Conservation (phyloP, 345 rosid species). For the Populus euphratica region DNA sequence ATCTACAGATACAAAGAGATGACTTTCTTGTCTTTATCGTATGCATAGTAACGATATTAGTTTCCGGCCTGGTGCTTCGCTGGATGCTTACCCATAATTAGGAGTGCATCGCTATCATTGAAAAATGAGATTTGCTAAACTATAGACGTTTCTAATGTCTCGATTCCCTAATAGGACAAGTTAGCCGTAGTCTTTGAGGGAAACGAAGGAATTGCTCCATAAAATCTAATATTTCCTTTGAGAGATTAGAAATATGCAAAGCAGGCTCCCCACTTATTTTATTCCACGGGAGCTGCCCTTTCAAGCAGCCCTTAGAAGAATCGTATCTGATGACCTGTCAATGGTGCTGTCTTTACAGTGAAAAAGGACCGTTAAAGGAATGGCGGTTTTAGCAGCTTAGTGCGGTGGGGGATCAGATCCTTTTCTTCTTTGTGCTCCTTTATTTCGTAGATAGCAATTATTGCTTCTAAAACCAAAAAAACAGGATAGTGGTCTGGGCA, state of each 20-base stretch:
- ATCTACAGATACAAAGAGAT: background rate
- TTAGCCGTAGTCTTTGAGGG: background rate
- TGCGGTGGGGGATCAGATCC: background rate
- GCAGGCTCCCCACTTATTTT: background rate
- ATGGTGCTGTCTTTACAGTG: background rate
- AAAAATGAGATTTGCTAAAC: background rate
- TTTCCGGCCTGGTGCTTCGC: background rate
- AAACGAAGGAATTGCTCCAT: slow-evolving; percentile 7
- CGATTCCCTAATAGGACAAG: slow-evolving; percentile 29
- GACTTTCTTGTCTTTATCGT: background rate
- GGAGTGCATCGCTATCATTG: background rate
- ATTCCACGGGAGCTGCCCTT: background rate
- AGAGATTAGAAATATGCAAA: background rate
- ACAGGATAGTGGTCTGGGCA: too few species aligned
- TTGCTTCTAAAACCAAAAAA: background rate
- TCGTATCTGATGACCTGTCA: slow-evolving; percentile 8
- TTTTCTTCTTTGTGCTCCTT: background rate
- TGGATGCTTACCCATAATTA: background rate
- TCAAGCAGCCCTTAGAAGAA: slow-evolving; percentile 4
- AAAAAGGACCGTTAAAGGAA: background rate
- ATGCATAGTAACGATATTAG: background rate
- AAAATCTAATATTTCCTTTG: slow-evolving; percentile 16
- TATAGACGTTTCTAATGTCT: background rate
- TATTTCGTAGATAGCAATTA: background rate
- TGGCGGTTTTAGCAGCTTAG: background rate